Percentiles rank a stretch among this genome's conserved stretches.
Evolutionary conservation across 169 alveolate genomes (phyloP).

Genomic region (Cryptosporidium tyzzeri): DNA sequence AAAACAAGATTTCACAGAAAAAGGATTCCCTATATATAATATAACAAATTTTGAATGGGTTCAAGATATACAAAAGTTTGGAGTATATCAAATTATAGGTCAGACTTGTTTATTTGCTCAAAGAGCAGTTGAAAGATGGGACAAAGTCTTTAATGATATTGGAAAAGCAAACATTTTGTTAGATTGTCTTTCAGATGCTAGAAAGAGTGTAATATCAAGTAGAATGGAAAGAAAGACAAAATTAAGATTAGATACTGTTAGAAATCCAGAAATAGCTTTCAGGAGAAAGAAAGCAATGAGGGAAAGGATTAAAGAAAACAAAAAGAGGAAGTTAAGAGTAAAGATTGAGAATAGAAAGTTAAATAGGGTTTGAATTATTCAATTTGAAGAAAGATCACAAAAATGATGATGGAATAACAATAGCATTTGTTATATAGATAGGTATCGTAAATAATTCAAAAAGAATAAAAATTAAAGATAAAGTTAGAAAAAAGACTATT

Average conservation of each 20-base stretch:
- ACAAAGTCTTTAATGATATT: conserved; percentile 18
- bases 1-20: neutral
- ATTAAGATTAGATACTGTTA: conserved; percentile 13
- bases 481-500: neutral
- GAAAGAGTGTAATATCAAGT: conserved; percentile 14
- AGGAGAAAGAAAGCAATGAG: conserved; percentile 38
- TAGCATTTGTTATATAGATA: no score
- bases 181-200: conserved; percentile 36
- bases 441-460: no score
- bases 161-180: conserved; percentile 2
- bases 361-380: neutral
- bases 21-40: neutral
- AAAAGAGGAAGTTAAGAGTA: conserved; percentile 9
- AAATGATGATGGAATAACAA: no score
- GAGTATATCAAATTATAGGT: neutral
- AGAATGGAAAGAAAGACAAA: conserved; percentile 53
- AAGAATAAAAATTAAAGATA: no score
- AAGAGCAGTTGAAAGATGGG: conserved; percentile 62
- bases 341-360: conserved; percentile 19
- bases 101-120: conserved; percentile 40
- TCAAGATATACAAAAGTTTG: neutral
- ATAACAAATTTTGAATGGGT: conserved; percentile 44
- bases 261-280: conserved; percentile 46
- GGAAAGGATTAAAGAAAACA: neutral
- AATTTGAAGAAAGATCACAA: neutral